These are phyloP conservation scores for Acanthamoeba triangularis DNA, from an alignment of 208 protist genomes.

Conservation along the genomic window DNA sequence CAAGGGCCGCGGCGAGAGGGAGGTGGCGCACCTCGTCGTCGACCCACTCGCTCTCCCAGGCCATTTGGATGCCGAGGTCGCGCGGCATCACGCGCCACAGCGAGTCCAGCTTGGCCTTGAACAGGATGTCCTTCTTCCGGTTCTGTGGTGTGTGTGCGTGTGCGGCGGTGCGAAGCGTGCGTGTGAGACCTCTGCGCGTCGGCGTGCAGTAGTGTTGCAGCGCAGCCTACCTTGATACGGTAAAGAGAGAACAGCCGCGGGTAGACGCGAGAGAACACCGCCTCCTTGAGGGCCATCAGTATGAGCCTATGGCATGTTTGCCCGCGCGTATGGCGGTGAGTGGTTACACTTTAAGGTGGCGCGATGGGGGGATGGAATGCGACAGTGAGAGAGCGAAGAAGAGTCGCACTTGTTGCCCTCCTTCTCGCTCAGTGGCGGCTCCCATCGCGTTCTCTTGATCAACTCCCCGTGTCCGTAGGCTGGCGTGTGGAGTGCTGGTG, in stretches of 20 bases:
- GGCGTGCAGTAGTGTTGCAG: neutral
- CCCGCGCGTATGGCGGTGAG: no score
- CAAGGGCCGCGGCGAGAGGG: no score
- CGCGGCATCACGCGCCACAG: neutral
- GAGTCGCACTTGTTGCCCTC: neutral
- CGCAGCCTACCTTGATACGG: neutral
- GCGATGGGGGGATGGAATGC: neutral
- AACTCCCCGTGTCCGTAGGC: neutral
- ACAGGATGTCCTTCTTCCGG: conserved; percentile 3
- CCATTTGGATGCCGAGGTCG: conserved; percentile 38
- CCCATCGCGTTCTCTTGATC: neutral
- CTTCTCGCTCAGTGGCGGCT: neutral
- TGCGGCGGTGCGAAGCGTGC: neutral
- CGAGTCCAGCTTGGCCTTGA: conserved; percentile 48
- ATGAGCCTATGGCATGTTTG: neutral
- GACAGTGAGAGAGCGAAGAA: neutral
- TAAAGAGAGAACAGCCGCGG: neutral
- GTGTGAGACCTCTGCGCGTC: neutral
- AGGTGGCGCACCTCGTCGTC: neutral
- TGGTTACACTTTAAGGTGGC: neutral
- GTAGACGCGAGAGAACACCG: conserved; percentile 3
- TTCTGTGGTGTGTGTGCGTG: neutral
- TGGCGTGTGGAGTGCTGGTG: neutral
- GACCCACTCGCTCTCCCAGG: conserved; percentile 7
- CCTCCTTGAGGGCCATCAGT: conserved; percentile 20